phyloP scores from a whole-genome alignment of 2,329 filamentous ascomycete species.

The Fonsecaea multimorphosa region DNA sequence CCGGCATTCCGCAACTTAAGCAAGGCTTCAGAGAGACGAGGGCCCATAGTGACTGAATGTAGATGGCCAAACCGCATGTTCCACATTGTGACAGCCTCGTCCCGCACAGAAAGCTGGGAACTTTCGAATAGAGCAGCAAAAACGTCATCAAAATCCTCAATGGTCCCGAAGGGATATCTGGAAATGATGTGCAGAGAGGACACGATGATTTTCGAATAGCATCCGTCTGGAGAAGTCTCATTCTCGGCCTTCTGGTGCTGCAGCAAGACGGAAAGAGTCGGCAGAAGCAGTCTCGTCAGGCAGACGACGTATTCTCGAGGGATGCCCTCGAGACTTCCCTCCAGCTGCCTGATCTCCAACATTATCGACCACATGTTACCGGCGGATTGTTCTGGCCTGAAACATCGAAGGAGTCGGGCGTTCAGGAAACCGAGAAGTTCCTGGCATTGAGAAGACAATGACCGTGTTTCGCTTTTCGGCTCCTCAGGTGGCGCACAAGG shows the following conservation, averaged over 20 bases:
- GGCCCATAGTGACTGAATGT: constrained; percentile 67
- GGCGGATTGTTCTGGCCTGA: constrained; percentile 1
- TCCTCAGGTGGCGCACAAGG: not conserved
- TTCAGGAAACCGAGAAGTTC: constrained; percentile 25
- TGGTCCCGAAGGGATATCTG: constrained; percentile 32
- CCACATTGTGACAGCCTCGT: constrained; percentile 67
- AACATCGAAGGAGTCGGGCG: constrained; percentile 6
- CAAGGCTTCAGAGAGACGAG: constrained; percentile 67
- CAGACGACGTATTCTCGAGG: not conserved
- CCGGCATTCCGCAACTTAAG: constrained; percentile 18
- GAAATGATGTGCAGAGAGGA: not conserved
- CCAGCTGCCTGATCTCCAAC: not conserved
- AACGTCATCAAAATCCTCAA: constrained; percentile 61
- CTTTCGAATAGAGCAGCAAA: constrained; percentile 62
- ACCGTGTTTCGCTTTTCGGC: constrained; percentile 6
- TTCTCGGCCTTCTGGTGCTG: constrained; percentile 39
- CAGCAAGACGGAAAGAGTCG: constrained; percentile 45
- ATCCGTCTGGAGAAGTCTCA: not conserved
- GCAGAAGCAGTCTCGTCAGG: not conserved
- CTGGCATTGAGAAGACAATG: constrained; percentile 17
- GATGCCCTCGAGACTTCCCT: not conserved
- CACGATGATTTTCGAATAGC: not conserved
- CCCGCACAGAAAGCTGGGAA: constrained; percentile 57
- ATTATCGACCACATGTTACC: not conserved
- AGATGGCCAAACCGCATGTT: constrained; percentile 70